phyloP scores from a whole-genome alignment of 768 basidiomycete species.

The Boletus speciosus region DNA sequence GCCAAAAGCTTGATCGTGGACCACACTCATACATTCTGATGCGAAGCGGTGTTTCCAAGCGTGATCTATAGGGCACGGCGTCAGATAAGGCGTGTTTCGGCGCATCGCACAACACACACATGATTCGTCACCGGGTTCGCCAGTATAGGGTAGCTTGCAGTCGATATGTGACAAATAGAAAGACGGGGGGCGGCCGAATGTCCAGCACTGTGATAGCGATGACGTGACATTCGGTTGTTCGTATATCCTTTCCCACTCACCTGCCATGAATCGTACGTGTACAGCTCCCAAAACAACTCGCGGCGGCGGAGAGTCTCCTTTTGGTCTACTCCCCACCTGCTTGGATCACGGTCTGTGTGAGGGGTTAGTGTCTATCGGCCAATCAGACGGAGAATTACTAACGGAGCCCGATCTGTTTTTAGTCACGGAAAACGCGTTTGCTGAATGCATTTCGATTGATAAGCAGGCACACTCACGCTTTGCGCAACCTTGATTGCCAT shows the following conservation, averaged over 20 bases:
- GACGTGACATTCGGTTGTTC: slow-evolving; percentile 26
- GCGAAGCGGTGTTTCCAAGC: slow-evolving; percentile 70
- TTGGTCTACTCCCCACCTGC: slow-evolving; percentile 58
- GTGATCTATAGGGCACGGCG: slow-evolving; percentile 40
- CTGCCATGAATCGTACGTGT: slow-evolving; percentile 37
- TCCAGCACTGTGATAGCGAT: slow-evolving; percentile 51
- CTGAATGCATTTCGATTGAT: neutral
- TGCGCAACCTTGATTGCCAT: slow-evolving; percentile 68
- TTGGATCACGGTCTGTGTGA: slow-evolving; percentile 60
- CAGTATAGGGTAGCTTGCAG: slow-evolving; percentile 54
- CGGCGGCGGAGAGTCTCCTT: slow-evolving; percentile 60
- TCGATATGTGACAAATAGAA: slow-evolving; percentile 67
- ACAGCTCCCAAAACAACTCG: slow-evolving; percentile 63
- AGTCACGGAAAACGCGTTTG: slow-evolving; percentile 3
- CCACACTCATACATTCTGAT: slow-evolving; percentile 64
- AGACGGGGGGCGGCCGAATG: slow-evolving; percentile 67
- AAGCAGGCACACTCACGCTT: slow-evolving; percentile 48
- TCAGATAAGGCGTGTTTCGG: slow-evolving; percentile 2
- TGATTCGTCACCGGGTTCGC: slow-evolving; percentile 50
- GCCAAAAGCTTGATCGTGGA: slow-evolving; percentile 70
- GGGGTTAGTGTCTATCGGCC: slow-evolving; percentile 1
- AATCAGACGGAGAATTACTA: slow-evolving; percentile 26
- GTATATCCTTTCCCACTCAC: slow-evolving; percentile 12
- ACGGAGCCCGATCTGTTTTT: slow-evolving; percentile 65
- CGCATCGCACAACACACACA: slow-evolving; percentile 41